Conservation (phyloP, 768 basidiomycete species). For the Phanerodontia chrysosporium region DNA sequence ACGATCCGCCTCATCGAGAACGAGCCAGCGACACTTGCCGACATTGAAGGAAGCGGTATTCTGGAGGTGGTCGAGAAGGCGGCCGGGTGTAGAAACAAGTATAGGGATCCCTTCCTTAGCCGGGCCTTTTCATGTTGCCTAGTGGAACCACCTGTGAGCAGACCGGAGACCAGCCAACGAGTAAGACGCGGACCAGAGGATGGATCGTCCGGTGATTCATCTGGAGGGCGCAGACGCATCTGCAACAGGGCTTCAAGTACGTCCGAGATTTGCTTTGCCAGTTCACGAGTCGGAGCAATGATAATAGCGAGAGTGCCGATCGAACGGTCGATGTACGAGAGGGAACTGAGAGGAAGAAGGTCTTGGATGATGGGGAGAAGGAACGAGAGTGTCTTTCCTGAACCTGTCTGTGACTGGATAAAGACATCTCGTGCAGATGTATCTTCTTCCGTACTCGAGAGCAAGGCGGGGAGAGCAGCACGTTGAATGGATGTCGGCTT, state of each 20-base stretch:
- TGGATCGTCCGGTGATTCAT: slow-evolving; percentile 48
- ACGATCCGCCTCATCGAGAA: slow-evolving; percentile 95
- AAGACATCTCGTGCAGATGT: slow-evolving; percentile 65
- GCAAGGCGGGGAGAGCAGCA: slow-evolving; percentile 61
- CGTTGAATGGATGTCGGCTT: slow-evolving; percentile 92
- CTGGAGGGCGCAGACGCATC: slow-evolving; percentile 62
- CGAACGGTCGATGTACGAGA: slow-evolving; percentile 91
- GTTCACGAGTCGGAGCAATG: slow-evolving; percentile 91
- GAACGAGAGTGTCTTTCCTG: slow-evolving; percentile 92
- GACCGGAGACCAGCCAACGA: slow-evolving; percentile 90
- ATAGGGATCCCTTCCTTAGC: slow-evolving; percentile 94
- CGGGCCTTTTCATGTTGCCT: slow-evolving; percentile 94
- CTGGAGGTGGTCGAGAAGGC: slow-evolving; percentile 93
- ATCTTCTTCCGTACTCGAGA: slow-evolving; percentile 38
- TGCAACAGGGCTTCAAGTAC: slow-evolving; percentile 82
- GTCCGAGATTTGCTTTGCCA: slow-evolving; percentile 95
- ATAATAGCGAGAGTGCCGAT: slow-evolving; percentile 94
- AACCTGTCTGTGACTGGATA: slow-evolving; percentile 95
- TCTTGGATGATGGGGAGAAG: slow-evolving; percentile 94
- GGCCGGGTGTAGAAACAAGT: slow-evolving; percentile 92
- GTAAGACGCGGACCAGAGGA: slow-evolving; percentile 47
- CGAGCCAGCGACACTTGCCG: slow-evolving; percentile 92
- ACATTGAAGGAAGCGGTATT: slow-evolving; percentile 91
- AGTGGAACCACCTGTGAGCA: slow-evolving; percentile 92
- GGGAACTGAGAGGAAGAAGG: slow-evolving; percentile 80